Percentiles rank a stretch among this genome's conserved stretches.
phyloP scores from a whole-genome alignment of 306 rosid genomes.

The Castanospermum australe region DNA sequence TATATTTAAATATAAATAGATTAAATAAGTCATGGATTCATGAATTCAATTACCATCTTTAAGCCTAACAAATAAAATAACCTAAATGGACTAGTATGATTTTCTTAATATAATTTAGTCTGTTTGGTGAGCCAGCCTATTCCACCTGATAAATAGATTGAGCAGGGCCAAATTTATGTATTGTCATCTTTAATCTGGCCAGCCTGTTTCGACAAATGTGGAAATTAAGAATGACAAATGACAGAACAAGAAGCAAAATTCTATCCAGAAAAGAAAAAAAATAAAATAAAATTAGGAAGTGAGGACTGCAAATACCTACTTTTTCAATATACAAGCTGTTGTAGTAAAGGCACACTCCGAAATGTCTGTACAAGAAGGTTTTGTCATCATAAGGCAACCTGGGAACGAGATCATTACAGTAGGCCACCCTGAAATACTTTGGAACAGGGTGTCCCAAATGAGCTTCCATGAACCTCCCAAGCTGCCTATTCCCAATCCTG shows the following conservation, averaged over 20 bases:
- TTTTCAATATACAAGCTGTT: conserved; percentile 54
- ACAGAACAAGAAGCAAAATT: background rate
- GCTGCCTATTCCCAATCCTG: conserved; percentile 59
- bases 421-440: conserved; percentile 74
- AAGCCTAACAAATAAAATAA: too few species aligned
- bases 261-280: background rate
- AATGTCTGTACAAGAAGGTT: conserved; percentile 70
- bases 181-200: too few species aligned
- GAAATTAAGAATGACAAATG: background rate
- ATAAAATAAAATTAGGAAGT: background rate
- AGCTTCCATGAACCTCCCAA: conserved; percentile 65
- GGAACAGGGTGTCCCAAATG: conserved; percentile 45
- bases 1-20: too few species aligned
- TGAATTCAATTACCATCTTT: too few species aligned
- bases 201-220: too few species aligned
- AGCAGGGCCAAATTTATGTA: too few species aligned
- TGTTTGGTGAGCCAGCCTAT: too few species aligned
- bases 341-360: conserved; percentile 73
- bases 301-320: conserved; percentile 37
- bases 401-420: conserved; percentile 79
- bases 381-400: conserved; percentile 75
- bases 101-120: too few species aligned
- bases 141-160: too few species aligned
- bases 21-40: too few species aligned
- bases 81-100: too few species aligned